Evolutionary conservation across 768 basidiomycete species (phyloP), one percentile per base, ranked within the genome.

Genomic region (Lactifluus pinguis): DNA sequence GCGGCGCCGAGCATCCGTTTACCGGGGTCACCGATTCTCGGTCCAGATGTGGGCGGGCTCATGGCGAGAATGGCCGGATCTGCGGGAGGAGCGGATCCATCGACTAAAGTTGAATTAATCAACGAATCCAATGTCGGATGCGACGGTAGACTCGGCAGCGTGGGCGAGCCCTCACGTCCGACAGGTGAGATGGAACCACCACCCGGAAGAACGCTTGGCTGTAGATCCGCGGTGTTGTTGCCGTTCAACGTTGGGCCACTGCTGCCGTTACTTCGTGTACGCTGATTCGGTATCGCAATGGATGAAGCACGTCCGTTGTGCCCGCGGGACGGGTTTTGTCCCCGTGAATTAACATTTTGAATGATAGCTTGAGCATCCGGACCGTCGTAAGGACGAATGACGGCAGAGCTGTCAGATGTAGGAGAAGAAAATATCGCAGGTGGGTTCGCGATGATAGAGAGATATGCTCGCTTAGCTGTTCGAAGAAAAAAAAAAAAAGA

Each of bases 401-500:
- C 76, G 19, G 86, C 85, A 19, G 78, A 69, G 50, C 74, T 71
- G 39, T 80, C 82, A 62, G 77, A 76, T 48, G 78, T 72, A 32
- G 79, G 71, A 4, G 85, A 80, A 36, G 81, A 80, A 62, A 93
- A 78, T 64, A 84, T 79, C 62, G 85, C 70, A 49, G 88, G 92
- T 61, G 87, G 93, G 69, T 83, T 85, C 30, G 89, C 92, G 69
- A 98, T 79, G 45, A 92, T 86, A 59, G 86, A 83, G 42, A 99
- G 87, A 77, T 98, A 99, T 59, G 94, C 94, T 67, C 90, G 87
- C 76, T 98, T 98, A 63, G 94, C 94, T 95, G 75, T 34, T 53
- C 25, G 25, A 25, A 25, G 25, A 25, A n/a, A 50, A 42, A 19
- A 49, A 19, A 49, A 21, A 47, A 4, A 38, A 52, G n/a, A 36